Conservation (phyloP, 768 basidiomycete genomes). For the Boletus tomentosulus region DNA sequence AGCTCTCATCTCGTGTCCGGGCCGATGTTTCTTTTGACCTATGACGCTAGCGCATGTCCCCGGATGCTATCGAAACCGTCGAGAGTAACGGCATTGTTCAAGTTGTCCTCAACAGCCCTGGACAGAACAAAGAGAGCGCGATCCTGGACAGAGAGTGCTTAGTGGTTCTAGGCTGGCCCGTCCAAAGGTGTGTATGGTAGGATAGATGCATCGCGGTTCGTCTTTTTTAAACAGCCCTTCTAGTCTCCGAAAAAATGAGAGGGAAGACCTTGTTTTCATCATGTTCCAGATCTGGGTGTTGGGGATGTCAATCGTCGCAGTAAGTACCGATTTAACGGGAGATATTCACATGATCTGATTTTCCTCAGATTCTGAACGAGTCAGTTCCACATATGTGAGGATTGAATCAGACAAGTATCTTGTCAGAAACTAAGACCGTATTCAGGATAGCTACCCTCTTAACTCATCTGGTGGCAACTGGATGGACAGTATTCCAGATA, state of each 20-base stretch:
- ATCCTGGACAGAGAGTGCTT: slow-evolving; percentile 49
- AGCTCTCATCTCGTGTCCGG: background rate
- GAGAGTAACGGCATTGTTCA: slow-evolving; percentile 17
- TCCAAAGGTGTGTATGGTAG: slow-evolving; percentile 50
- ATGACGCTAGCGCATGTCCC: slow-evolving; percentile 7
- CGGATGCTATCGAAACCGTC: slow-evolving; percentile 25
- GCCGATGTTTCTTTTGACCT: slow-evolving; percentile 2
- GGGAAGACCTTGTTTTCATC: slow-evolving; percentile 76
- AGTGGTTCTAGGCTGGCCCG: slow-evolving; percentile 64
- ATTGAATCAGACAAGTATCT: background rate
- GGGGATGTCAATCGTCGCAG: slow-evolving; percentile 70
- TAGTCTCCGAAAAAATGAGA: slow-evolving; percentile 67
- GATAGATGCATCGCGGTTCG: background rate
- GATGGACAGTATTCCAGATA: slow-evolving; percentile 70
- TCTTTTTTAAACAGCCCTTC: background rate
- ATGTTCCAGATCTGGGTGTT: slow-evolving; percentile 78
- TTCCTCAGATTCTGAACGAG: slow-evolving; percentile 50
- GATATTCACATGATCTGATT: background rate
- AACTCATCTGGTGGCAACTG: slow-evolving; percentile 70
- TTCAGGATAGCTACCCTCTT: slow-evolving; percentile 57
- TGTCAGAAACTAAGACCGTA: background rate
- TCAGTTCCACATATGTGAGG: slow-evolving; percentile 69
- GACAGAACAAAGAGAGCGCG: slow-evolving; percentile 31
- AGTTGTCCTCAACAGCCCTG: slow-evolving; percentile 34
- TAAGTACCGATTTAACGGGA: slow-evolving; percentile 24